Percentiles rank a stretch among this genome's conserved stretches.
phyloP scores from a whole-genome alignment of 345 rosid genomes.

The Corymbia maculata region DNA sequence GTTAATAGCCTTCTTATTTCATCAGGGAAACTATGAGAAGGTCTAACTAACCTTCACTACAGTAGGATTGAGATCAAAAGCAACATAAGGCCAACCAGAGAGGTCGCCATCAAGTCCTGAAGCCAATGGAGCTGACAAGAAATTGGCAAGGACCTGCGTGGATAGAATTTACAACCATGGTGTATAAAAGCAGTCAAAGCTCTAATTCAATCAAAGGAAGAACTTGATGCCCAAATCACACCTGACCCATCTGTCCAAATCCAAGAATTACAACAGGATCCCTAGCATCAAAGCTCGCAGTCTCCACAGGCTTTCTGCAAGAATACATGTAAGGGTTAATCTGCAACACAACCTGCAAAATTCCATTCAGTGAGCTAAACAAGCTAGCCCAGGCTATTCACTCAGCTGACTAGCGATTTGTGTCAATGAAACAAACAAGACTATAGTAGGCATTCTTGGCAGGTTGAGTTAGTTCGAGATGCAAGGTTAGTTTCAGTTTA shows the following conservation, averaged over 20 bases:
- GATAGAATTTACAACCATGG: neutral
- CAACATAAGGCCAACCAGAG: slow-evolving; percentile 75
- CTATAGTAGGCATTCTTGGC: neutral
- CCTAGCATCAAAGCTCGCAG: slow-evolving; percentile 51
- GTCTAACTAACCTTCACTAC: slow-evolving; percentile 63
- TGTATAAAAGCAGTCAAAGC: neutral
- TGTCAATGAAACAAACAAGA: neutral
- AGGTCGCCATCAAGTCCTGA: slow-evolving; percentile 48
- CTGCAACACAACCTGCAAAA: neutral
- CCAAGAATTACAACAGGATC: slow-evolving; percentile 92
- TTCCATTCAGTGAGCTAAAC: neutral
- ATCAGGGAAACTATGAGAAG: neutral
- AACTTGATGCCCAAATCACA: slow-evolving; percentile 1
- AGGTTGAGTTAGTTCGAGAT: neutral
- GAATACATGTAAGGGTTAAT: neutral
- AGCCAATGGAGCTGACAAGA: slow-evolving; percentile 76
- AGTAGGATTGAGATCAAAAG: slow-evolving; percentile 87
- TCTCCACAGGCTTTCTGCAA: slow-evolving; percentile 43
- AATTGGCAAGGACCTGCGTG: slow-evolving; percentile 82
- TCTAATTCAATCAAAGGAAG: neutral
- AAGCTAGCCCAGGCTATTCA: neutral
- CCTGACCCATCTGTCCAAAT: slow-evolving; percentile 98
- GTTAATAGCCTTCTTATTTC: neutral
- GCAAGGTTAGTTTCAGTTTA: neutral
- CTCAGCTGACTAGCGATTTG: neutral